phyloP scores from a whole-genome alignment of 352 stramenopile species.

The Pythium oligandrum region DNA sequence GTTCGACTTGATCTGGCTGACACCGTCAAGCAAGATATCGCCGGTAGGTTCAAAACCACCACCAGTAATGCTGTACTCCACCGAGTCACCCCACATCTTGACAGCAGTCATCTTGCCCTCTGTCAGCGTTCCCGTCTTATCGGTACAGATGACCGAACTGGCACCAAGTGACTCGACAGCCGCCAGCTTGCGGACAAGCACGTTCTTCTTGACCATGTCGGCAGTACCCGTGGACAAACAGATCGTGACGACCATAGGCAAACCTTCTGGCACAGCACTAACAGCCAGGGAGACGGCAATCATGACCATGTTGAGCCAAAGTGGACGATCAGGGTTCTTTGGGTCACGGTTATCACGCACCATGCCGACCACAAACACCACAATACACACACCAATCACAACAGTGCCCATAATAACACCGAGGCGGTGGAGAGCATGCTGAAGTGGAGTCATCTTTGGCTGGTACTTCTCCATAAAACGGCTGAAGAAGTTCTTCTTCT shows the following conservation, averaged over 20 bases:
- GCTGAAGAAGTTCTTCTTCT: conserved; percentile 45
- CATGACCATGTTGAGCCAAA: conserved; percentile 93
- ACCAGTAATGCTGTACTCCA: conserved; percentile 51
- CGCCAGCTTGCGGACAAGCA: conserved; percentile 80
- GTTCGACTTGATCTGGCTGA: conserved; percentile 40
- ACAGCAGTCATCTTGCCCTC: conserved; percentile 78
- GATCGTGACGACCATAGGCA: conserved; percentile 76
- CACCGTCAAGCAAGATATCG: conserved; percentile 40
- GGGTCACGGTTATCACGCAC: conserved; percentile 49
- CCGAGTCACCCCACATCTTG: conserved; percentile 64
- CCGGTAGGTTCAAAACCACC: conserved; percentile 43
- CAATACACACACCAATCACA: conserved; percentile 85
- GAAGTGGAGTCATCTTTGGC: conserved; percentile 85
- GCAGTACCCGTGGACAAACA: conserved; percentile 64
- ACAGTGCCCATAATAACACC: conserved; percentile 89
- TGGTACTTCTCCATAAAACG: conserved; percentile 61
- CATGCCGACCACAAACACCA: conserved; percentile 91
- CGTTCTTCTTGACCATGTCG: conserved; percentile 79
- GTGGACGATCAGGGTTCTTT: conserved; percentile 74
- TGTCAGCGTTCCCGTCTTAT: conserved; percentile 95
- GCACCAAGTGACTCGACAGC: conserved; percentile 80
- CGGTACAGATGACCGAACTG: conserved; percentile 89
- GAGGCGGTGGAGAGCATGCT: conserved; percentile 92
- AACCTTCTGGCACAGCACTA: conserved; percentile 67
- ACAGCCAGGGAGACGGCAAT: conserved; percentile 88